Evolutionary conservation across 2,329 filamentous ascomycete genomes (phyloP).

Genomic region (Nectriaceae sp.): DNA sequence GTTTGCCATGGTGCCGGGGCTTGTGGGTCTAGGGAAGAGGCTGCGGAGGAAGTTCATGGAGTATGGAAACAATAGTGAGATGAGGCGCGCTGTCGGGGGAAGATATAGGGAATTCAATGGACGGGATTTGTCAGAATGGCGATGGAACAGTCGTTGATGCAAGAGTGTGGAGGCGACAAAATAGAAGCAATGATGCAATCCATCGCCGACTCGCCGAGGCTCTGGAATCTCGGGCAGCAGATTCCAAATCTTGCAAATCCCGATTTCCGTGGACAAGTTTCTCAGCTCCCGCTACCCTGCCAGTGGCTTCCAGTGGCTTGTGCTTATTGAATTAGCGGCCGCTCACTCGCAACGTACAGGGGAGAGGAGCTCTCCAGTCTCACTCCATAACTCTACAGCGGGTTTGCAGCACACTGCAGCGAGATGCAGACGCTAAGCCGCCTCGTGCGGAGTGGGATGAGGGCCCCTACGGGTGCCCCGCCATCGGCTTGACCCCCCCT

Average conservation of each 20-base stretch:
- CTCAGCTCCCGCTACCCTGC: too few relatives aligned
- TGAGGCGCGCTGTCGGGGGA: conserved; percentile 21
- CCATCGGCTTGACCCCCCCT: not conserved
- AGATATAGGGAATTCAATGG: not conserved
- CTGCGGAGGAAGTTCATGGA: conserved; percentile 68
- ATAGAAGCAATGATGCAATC: not conserved
- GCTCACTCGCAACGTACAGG: not conserved
- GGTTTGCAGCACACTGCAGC: not conserved
- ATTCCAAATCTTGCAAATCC: not conserved
- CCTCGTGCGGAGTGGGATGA: not conserved
- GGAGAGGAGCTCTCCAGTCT: not conserved
- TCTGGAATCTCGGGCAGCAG: not conserved
- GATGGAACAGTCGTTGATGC: not conserved
- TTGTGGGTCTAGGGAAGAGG: conserved; percentile 65
- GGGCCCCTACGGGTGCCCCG: not conserved
- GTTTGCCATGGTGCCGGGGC: conserved; percentile 74
- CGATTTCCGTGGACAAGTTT: not conserved
- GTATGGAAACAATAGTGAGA: conserved; percentile 4
- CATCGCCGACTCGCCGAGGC: not conserved
- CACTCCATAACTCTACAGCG: not conserved
- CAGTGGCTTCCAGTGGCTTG: not conserved
- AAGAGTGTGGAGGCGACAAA: not conserved
- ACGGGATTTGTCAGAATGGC: not conserved
- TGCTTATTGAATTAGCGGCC: not conserved
- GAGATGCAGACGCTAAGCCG: not conserved